phyloP scores from a whole-genome alignment of 768 basidiomycete genomes.

The Terana coerulea region DNA sequence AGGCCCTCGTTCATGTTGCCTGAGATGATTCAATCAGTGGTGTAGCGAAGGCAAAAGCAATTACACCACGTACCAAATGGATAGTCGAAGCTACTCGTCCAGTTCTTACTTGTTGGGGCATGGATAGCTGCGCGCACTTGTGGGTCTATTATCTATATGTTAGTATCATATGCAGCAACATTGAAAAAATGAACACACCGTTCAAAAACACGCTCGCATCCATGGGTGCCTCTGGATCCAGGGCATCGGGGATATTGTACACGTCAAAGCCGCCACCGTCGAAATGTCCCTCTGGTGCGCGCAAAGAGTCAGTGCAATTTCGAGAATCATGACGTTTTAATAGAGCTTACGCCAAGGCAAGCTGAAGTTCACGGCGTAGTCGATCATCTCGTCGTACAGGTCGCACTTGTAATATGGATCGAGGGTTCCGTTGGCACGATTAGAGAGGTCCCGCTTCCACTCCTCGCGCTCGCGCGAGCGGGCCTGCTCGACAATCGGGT shows the following conservation, averaged over 20 bases:
- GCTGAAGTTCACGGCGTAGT: constrained; percentile 70
- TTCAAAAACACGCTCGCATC: constrained; percentile 62
- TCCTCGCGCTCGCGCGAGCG: constrained; percentile 19
- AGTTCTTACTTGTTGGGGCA: constrained; percentile 58
- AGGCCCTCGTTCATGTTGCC: not conserved
- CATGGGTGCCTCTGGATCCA: constrained; percentile 44
- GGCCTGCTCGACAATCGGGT: constrained; percentile 16
- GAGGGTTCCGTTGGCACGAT: constrained; percentile 47
- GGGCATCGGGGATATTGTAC: constrained; percentile 53
- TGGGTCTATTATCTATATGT: constrained; percentile 36
- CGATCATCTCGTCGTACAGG: constrained; percentile 57
- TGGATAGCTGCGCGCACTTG: constrained; percentile 59
- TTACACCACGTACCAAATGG: constrained; percentile 28
- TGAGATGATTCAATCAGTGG: not conserved
- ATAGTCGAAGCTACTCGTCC: constrained; percentile 33
- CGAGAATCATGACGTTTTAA: not conserved
- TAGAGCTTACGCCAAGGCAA: constrained; percentile 44
- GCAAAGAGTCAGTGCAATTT: no score
- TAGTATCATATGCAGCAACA: not conserved
- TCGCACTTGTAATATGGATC: constrained; percentile 42
- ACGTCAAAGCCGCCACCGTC: constrained; percentile 20
- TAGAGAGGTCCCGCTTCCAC: constrained; percentile 50
- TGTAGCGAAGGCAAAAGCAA: not conserved
- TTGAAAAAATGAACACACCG: constrained; percentile 32
- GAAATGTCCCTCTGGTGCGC: no score